A percentile compares a stretch with the other conserved stretches of the same genome.
Evolutionary conservation across 2,329 filamentous ascomycete genomes (phyloP).

Genomic region (Blastomyces gilchristii): DNA sequence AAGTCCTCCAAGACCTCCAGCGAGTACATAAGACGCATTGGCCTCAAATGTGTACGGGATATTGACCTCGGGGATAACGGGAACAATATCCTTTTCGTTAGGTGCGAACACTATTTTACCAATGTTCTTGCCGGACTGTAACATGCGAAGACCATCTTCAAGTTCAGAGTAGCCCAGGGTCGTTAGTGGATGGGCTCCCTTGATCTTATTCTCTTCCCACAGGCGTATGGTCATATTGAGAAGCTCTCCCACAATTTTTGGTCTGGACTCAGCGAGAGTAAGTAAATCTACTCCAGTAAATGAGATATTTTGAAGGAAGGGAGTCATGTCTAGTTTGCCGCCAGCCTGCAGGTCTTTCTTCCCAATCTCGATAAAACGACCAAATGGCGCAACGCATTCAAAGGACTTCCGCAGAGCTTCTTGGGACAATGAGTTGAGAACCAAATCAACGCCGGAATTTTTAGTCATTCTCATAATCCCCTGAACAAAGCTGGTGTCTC

Average conservation of each 20-base stretch:
- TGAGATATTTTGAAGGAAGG: conserved; percentile 15
- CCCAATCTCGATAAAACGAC: conserved; percentile 18
- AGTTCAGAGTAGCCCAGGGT: conserved; percentile 14
- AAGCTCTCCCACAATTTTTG: conserved; percentile 11
- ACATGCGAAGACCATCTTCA: conserved; percentile 15
- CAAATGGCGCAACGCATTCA: conserved; percentile 17
- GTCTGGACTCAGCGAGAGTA: conserved; percentile 14
- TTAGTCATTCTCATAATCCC: conserved; percentile 18
- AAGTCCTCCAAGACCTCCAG: conserved; percentile 20
- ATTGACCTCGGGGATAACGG: conserved; percentile 14
- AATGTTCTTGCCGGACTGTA: conserved; percentile 17
- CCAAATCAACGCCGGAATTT: conserved; percentile 17
- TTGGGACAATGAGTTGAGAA: conserved; percentile 15
- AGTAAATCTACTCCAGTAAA: conserved; percentile 16
- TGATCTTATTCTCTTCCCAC: conserved; percentile 15
- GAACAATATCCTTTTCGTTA: conserved; percentile 11
- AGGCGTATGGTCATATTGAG: conserved; percentile 12
- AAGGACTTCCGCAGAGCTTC: conserved; percentile 16
- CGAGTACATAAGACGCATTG: conserved; percentile 19
- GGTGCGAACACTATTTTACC: conserved; percentile 18
- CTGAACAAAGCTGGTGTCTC: conserved; percentile 17
- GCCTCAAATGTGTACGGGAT: conserved; percentile 11
- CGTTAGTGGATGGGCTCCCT: conserved; percentile 14
- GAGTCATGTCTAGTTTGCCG: conserved; percentile 12
- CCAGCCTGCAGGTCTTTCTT: conserved; percentile 14